Evolutionary conservation across 345 rosid species (phyloP).

Genomic region (Salix koriyanagi): DNA sequence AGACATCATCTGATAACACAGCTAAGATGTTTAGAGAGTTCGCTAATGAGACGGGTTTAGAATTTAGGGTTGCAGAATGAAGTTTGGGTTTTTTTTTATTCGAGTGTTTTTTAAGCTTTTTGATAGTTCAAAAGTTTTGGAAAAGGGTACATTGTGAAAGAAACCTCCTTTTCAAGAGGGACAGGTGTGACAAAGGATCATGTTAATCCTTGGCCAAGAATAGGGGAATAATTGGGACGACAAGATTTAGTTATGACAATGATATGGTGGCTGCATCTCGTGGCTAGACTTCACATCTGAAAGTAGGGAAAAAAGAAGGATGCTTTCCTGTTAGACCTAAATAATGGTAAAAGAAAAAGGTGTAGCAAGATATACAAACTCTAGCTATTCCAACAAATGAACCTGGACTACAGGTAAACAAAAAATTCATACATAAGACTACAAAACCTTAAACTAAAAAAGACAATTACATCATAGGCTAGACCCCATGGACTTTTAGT

Average conservation of each 20-base stretch:
- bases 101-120: neutral
- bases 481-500: neutral
- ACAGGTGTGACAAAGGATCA: neutral
- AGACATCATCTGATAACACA: neutral
- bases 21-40: neutral
- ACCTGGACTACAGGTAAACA: neutral
- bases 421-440: neutral
- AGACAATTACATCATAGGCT: neutral
- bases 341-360: neutral
- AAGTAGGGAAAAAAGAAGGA: neutral
- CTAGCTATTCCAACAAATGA: neutral
- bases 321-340: neutral
- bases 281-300: neutral
- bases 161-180: neutral
- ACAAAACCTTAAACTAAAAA: neutral
- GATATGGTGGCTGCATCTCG: neutral
- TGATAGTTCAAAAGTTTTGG: neutral
- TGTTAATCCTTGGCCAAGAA: neutral
- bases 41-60: neutral
- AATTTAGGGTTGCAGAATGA: neutral
- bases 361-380: too few species aligned
- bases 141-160: neutral
- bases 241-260: too few species aligned
- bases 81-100: too few species aligned
- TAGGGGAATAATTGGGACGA: neutral